Evolutionary conservation across 371 early-diverging fungal species (phyloP).

Genomic region (Umbelopsis sp.): DNA sequence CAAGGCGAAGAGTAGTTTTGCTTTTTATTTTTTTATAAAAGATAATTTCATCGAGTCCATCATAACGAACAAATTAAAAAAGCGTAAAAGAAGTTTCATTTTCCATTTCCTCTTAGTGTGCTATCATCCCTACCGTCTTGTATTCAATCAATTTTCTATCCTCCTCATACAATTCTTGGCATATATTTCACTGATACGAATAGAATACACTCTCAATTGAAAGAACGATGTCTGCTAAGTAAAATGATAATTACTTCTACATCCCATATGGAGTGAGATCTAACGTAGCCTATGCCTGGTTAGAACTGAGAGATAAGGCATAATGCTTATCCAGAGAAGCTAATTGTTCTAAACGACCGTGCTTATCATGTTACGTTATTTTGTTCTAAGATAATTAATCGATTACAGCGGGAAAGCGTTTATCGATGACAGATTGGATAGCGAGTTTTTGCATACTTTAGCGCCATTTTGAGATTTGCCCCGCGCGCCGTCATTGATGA

Average conservation of each 20-base stretch:
- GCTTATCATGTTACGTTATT: neutral
- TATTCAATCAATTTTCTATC: constrained; percentile 1
- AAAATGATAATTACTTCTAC: neutral
- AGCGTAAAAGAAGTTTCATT: neutral
- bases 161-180: neutral
- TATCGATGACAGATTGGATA: constrained; percentile 6
- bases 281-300: too few relatives aligned
- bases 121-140: constrained; percentile 4
- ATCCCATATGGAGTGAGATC: too few relatives aligned
- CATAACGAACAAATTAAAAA: neutral
- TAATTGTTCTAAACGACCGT: neutral
- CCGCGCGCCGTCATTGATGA: constrained; percentile 7
- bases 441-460: neutral
- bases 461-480: constrained; percentile 10
- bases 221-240: neutral
- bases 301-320: too few relatives aligned
- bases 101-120: neutral
- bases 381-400: neutral
- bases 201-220: constrained; percentile 15
- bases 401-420: constrained; percentile 3
- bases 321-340: too few relatives aligned
- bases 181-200: neutral
- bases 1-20: constrained; percentile 30
- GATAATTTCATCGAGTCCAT: neutral
- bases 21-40: neutral